Percentiles rank a stretch among this genome's conserved stretches.
Conservation (phyloP, 1,139 yeast species). For the Casaregolazyma suthepensis region DNA sequence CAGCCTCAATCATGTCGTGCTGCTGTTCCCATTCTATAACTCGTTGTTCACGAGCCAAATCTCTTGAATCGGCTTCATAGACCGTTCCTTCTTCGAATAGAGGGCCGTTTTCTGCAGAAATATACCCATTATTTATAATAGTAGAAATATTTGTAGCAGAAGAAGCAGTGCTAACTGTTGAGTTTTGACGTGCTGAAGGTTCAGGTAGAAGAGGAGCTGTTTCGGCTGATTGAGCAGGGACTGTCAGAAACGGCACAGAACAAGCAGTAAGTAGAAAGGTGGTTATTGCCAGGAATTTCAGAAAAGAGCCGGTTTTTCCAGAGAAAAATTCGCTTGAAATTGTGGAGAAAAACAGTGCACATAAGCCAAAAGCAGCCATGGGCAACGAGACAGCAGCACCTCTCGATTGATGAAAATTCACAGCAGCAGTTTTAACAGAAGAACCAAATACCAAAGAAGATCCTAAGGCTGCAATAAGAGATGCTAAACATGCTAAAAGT, state of each 20-base stretch:
- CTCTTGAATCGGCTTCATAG: slow-evolving; percentile 6
- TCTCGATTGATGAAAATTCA: slow-evolving; percentile 31
- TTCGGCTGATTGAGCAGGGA: slow-evolving; percentile 23
- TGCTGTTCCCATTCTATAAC: slow-evolving; percentile 9
- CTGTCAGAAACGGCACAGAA: slow-evolving; percentile 26
- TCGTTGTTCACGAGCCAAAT: slow-evolving; percentile 9
- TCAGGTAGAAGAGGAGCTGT: not conserved
- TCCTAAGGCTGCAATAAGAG: slow-evolving; percentile 30
- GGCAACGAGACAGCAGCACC: slow-evolving; percentile 35
- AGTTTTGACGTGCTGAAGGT: not conserved
- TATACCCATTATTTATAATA: slow-evolving; percentile 3
- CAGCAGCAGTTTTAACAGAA: slow-evolving; percentile 31
- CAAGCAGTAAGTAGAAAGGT: slow-evolving; percentile 26
- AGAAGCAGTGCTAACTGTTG: not conserved
- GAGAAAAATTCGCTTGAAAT: slow-evolving; percentile 27
- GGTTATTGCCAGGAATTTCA: slow-evolving; percentile 25
- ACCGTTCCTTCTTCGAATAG: slow-evolving; percentile 7
- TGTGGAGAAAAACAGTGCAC: slow-evolving; percentile 31
- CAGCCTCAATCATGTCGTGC: slow-evolving; percentile 4
- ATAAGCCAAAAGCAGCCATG: slow-evolving; percentile 34
- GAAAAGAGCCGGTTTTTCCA: slow-evolving; percentile 30
- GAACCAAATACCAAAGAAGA: slow-evolving; percentile 30
- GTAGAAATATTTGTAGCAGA: slow-evolving; percentile 2
- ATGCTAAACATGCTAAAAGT: slow-evolving; percentile 23
- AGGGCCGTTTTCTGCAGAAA: slow-evolving; percentile 6